Conservation (phyloP, 2,329 filamentous ascomycete species). For the Plenodomus biglobosus region DNA sequence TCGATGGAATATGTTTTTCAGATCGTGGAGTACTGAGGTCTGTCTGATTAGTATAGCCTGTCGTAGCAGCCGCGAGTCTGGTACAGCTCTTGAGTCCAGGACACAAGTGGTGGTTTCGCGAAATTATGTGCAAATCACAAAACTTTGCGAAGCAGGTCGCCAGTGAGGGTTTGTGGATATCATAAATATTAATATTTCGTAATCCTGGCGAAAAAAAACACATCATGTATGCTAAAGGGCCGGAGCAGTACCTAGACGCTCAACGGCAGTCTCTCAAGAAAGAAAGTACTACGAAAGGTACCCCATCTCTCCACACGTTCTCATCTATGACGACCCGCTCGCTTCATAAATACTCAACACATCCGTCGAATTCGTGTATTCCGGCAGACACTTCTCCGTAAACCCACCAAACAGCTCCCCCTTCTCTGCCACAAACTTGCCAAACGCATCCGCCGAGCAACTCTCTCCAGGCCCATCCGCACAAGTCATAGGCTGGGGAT, state of each 20-base stretch:
- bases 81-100: no score
- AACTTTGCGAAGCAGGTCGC: no score
- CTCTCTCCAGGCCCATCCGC: slow-evolving; percentile 55
- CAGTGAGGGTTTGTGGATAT: no score
- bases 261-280: not conserved
- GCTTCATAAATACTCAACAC: slow-evolving; percentile 27
- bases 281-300: not conserved
- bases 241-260: not conserved
- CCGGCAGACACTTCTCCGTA: slow-evolving; percentile 47
- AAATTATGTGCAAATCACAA: no score
- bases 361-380: slow-evolving; percentile 49
- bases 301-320: not conserved
- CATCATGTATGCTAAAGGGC: no score
- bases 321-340: not conserved
- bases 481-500: slow-evolving; percentile 54
- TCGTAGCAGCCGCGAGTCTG: no score
- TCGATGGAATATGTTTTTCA: no score
- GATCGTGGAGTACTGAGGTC: no score
- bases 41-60: no score
- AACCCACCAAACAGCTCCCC: slow-evolving; percentile 50
- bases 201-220: no score
- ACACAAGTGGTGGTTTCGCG: no score
- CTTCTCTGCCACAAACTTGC: slow-evolving; percentile 47
- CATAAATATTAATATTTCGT: no score
- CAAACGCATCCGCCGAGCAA: slow-evolving; percentile 50